Evolutionary conservation across 2,329 filamentous ascomycete genomes (phyloP).

Genomic region (Botrytis paeoniae): DNA sequence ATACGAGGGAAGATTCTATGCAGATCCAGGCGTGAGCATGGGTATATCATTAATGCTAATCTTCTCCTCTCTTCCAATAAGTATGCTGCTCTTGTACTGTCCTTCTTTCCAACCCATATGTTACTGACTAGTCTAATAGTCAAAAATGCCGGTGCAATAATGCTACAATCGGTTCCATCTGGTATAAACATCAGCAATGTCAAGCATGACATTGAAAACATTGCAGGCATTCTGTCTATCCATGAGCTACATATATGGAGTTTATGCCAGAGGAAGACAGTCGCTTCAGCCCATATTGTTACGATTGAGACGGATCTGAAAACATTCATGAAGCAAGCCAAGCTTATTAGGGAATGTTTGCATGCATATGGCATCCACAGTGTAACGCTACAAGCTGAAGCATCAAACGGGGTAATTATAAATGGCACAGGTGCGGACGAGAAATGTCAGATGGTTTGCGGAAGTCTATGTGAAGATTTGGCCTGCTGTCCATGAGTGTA

Average conservation of each 20-base stretch:
- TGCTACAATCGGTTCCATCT: constrained; percentile 63
- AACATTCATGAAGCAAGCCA: constrained; percentile 59
- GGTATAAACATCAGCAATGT: constrained; percentile 61
- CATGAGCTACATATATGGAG: constrained; percentile 75
- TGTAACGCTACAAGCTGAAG: constrained; percentile 66
- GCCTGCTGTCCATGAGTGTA: constrained; percentile 37
- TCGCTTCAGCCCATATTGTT: constrained; percentile 68
- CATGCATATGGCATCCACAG: constrained; percentile 73
- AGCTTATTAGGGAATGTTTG: constrained; percentile 64
- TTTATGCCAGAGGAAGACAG: constrained; percentile 64
- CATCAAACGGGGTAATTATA: constrained; percentile 30
- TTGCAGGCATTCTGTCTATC: constrained; percentile 63
- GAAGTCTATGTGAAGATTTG: constrained; percentile 27
- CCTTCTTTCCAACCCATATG: background rate
- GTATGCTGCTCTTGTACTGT: constrained; percentile 17
- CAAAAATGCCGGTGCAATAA: constrained; percentile 59
- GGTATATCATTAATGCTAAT: constrained; percentile 73
- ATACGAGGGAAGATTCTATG: constrained; percentile 61
- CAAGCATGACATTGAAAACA: constrained; percentile 67
- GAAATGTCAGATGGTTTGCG: constrained; percentile 28
- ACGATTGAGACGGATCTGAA: constrained; percentile 55
- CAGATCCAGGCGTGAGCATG: constrained; percentile 66
- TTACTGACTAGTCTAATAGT: constrained; percentile 36
- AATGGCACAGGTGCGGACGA: constrained; percentile 13
- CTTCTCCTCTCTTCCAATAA: constrained; percentile 57